These are phyloP conservation scores for Suhomyces faveliae DNA, from an alignment of 805 yeast species.

Conservation along the genomic window DNA sequence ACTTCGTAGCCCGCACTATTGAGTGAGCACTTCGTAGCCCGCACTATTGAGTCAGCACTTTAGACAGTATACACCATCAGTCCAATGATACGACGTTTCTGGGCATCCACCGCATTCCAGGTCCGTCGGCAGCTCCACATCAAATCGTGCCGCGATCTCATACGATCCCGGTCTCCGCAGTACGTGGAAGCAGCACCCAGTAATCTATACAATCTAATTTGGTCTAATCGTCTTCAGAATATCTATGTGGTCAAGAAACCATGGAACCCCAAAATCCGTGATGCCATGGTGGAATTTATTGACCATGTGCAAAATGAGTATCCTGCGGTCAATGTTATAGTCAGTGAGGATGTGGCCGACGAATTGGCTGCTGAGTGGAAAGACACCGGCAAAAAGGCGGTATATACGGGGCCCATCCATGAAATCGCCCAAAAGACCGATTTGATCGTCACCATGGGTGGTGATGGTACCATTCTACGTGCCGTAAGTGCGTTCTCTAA, in stretches of 20 bases:
- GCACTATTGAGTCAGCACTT: no score
- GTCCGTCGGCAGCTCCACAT: not conserved
- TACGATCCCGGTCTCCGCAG: slow-evolving; percentile 42
- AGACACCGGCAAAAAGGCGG: slow-evolving; percentile 4
- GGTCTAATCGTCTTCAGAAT: slow-evolving; percentile 75
- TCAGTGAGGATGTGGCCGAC: slow-evolving; percentile 69
- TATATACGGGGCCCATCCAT: slow-evolving; percentile 54
- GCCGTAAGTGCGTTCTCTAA: slow-evolving; percentile 78
- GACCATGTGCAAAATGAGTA: slow-evolving; percentile 57
- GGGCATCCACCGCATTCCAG: not conserved
- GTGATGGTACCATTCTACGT: slow-evolving; percentile 89
- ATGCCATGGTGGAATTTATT: slow-evolving; percentile 66
- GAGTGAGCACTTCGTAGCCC: no score
- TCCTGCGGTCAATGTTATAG: slow-evolving; percentile 75
- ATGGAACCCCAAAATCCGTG: slow-evolving; percentile 61
- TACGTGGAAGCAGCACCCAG: slow-evolving; percentile 56
- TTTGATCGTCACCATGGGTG: slow-evolving; percentile 85
- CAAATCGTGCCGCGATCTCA: slow-evolving; percentile 2
- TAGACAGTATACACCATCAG: no score
- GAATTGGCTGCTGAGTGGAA: slow-evolving; percentile 47
- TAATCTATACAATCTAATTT: slow-evolving; percentile 59
- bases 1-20: no score
- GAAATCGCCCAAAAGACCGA: slow-evolving; percentile 71
- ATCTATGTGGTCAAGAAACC: slow-evolving; percentile 84
- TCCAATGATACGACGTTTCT: not conserved